Base-by-base conservation (phyloP, 306 rosid species). In the Calophaca sinica region DNA sequence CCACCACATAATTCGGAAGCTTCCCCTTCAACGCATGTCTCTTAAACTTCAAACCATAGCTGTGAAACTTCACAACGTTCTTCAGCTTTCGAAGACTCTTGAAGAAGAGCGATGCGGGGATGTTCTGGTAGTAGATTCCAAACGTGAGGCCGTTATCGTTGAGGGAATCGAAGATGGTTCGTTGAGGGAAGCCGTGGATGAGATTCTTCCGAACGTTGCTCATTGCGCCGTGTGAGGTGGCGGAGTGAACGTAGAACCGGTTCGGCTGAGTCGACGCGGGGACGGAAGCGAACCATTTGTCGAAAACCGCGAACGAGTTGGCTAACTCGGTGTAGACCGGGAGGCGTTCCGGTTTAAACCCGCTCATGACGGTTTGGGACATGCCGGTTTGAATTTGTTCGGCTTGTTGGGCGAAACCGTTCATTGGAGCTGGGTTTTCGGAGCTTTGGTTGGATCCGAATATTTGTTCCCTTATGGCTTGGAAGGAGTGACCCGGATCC, bases 241-340 rank as follows among this genome's bases (percentile, higher is more conserved):
- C 96, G 5, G 97, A 94, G 84, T 94, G 97, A 61, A 94, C 87
- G 84, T 88, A 94, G 78, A 91, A 89, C 41, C 98, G 91, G 82
- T 94, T 94, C 49, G 97, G 97, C 54, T 94, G 97, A 74, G 98
- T 94, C 44, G 96, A 88, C n/a, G 93, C 90, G 0, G 97, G 97
- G 1, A 94, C 94, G 2, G 97, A 94, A 1, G 96, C 96, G 78
- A 94, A 91, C 98, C 97, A 94, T 75, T 87, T 81, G 68, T 94
- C 96, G 63, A 94, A 88, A 1, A 94, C 84, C 0, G 85, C 84
- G 79, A 91, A 94, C 31, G 87, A 80, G 77, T 87, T 84, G 0
- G 90, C 94, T 3, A 94, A 65, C 74, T 60, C 79, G 12, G 96
- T 83, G 85, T 87, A 94, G 15, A 84, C 82, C 61, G 98, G 98